These are phyloP conservation scores for Erodium chrysanthum DNA, from an alignment of 441 rosid species.

Conservation along the genomic window DNA sequence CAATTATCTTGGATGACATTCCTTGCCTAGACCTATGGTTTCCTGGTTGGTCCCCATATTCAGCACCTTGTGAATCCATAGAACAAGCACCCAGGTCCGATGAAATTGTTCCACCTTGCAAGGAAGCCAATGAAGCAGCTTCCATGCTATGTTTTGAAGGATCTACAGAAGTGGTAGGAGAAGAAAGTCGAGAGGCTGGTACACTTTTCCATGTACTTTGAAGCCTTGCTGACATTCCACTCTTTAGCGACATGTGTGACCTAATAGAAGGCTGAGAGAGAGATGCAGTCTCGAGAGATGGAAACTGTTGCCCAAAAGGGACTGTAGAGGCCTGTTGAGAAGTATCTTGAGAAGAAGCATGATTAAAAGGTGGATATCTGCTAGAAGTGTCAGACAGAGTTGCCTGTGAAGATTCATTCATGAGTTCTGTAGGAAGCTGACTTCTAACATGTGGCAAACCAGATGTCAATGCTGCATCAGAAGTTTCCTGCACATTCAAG, in stretches of 20 bases:
- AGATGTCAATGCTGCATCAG: conserved; percentile 24
- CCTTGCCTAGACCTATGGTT: too few relatives aligned
- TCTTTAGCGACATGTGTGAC: conserved; percentile 33
- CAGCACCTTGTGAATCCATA: conserved; percentile 20
- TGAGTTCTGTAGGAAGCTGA: conserved; percentile 31
- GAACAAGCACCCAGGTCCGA: conserved; percentile 30
- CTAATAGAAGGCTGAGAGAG: conserved; percentile 29
- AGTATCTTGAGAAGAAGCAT: conserved; percentile 26
- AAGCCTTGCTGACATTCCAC: conserved; percentile 27
- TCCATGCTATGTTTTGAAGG: conserved; percentile 30
- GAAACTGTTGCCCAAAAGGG: conserved; percentile 34
- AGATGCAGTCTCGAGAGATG: conserved; percentile 32
- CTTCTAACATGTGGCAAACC: conserved; percentile 39
- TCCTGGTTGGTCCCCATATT: too few relatives aligned
- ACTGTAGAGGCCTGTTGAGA: conserved; percentile 21
- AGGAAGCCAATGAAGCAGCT: conserved; percentile 27
- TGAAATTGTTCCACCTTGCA: conserved; percentile 24
- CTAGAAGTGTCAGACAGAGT: conserved; percentile 19
- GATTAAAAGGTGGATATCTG: conserved; percentile 18
- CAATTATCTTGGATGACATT: too few relatives aligned
- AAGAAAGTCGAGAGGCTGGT: conserved; percentile 31
- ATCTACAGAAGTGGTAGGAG: conserved; percentile 28
- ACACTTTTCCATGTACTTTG: conserved; percentile 33
- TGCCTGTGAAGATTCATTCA: conserved; percentile 28
- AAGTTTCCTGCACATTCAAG: conserved; percentile 29